Conservation (phyloP, 2,329 filamentous ascomycete genomes). For the Proliferodiscus dingleyae region DNA sequence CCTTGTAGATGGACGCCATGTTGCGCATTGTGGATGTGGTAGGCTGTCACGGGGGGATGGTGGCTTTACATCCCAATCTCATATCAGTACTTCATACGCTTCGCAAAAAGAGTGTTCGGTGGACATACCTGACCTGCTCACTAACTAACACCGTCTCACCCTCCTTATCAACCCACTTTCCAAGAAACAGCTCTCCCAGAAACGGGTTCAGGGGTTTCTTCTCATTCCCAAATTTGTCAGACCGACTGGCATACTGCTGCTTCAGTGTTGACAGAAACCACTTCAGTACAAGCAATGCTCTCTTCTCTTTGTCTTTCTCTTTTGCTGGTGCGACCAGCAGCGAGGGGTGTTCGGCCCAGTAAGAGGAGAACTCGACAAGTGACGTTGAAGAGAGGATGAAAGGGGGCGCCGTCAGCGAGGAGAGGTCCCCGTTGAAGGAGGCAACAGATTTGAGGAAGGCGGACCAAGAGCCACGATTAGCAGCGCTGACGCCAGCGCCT, state of each 20-base stretch:
- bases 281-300: constrained; percentile 82
- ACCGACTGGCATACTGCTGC: constrained; percentile 71
- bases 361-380: constrained; percentile 74
- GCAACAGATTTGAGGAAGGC: constrained; percentile 56
- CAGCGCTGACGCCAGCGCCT: constrained; percentile 27
- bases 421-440: constrained; percentile 77
- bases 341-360: constrained; percentile 74
- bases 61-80: constrained; percentile 47
- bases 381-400: constrained; percentile 78
- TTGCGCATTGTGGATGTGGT: constrained; percentile 82
- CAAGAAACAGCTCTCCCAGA: constrained; percentile 88
- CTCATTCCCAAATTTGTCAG: constrained; percentile 79
- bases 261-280: constrained; percentile 95
- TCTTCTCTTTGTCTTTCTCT: constrained; percentile 75
- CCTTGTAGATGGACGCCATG: constrained; percentile 76
- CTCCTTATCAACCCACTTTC: constrained; percentile 77
- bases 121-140: constrained; percentile 75
- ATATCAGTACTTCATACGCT: background rate
- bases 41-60: constrained; percentile 92
- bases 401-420: constrained; percentile 73
- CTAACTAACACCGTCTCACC: constrained; percentile 84
- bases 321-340: constrained; percentile 77
- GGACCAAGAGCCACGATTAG: constrained; percentile 30
- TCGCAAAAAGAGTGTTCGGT: background rate
- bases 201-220: constrained; percentile 99